Evolutionary conservation across 2,329 filamentous ascomycete genomes (phyloP).

Genomic region (Trichoderma asperellum): DNA sequence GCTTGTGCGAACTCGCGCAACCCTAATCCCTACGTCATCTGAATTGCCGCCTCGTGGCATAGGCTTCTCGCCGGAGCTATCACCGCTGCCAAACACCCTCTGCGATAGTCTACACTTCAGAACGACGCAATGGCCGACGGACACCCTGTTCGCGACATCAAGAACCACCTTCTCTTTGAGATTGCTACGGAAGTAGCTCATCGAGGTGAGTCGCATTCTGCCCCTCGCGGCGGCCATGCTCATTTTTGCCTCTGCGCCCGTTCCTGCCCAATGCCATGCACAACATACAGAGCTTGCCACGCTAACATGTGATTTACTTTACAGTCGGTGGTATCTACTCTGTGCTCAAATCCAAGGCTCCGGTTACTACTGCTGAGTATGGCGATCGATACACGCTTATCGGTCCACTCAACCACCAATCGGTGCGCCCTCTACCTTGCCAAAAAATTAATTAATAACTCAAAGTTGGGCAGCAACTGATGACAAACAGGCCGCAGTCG

Average conservation of each 20-base stretch:
- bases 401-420: conserved; percentile 88
- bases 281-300: background rate
- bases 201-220: conserved; percentile 66
- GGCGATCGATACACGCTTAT: conserved; percentile 95
- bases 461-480: conserved; percentile 27
- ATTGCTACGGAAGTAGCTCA: conserved; percentile 97
- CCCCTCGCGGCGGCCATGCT: conserved; percentile 1
- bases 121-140: conserved; percentile 52
- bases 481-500: conserved; percentile 77
- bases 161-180: conserved; percentile 95
- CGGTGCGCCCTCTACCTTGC: conserved; percentile 58
- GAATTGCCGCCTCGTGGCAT: conserved; percentile 14
- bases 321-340: conserved; percentile 98
- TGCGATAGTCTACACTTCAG: conserved; percentile 26
- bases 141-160: conserved; percentile 70
- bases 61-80: conserved; percentile 16
- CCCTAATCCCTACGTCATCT: conserved; percentile 27
- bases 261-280: conserved; percentile 11
- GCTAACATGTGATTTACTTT: conserved; percentile 12
- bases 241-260: background rate
- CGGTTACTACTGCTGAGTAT: conserved; percentile 98
- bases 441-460: conserved; percentile 26
- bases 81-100: background rate
- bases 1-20: conserved; percentile 19
- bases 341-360: conserved; percentile 97